A percentile compares a stretch with the other conserved stretches of the same genome.
Evolutionary conservation across 1,139 yeast species (phyloP).

Genomic region (Debaryomyces fabryi): DNA sequence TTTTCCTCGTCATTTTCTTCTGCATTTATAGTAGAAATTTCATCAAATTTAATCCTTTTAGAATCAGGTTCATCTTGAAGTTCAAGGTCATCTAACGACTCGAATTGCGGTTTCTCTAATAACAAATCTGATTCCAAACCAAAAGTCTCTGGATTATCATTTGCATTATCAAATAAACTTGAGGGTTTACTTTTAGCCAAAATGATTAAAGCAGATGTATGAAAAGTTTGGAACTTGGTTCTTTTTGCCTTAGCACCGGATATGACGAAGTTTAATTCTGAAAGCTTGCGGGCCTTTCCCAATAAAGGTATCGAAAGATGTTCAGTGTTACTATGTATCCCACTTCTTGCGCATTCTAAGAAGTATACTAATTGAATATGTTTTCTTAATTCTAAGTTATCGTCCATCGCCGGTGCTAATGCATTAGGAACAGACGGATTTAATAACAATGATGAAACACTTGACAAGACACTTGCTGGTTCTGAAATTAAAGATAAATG

Average conservation of each 20-base stretch:
- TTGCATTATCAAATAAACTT: constrained; percentile 24
- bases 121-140: constrained; percentile 76
- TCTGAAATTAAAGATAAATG: constrained; percentile 66
- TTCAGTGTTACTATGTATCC: constrained; percentile 62
- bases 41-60: constrained; percentile 49
- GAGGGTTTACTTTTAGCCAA: constrained; percentile 62
- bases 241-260: constrained; percentile 90
- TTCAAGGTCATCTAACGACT: constrained; percentile 57
- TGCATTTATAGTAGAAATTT: constrained; percentile 20
- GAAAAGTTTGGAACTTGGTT: constrained; percentile 77
- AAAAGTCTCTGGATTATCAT: constrained; percentile 52
- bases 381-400: constrained; percentile 29
- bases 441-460: constrained; percentile 44
- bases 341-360: constrained; percentile 68
- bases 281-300: constrained; percentile 54
- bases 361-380: constrained; percentile 51
- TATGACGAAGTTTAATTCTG: constrained; percentile 64
- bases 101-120: constrained; percentile 73
- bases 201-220: constrained; percentile 75
- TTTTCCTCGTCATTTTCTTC: constrained; percentile 33
- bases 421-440: constrained; percentile 33
- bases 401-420: constrained; percentile 31
- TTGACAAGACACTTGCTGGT: constrained; percentile 49
- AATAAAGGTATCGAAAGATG: constrained; percentile 55
- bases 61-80: constrained; percentile 28